Base-by-base conservation (phyloP, 768 basidiomycete species). In the Rhizopogon salebrosus region DNA sequence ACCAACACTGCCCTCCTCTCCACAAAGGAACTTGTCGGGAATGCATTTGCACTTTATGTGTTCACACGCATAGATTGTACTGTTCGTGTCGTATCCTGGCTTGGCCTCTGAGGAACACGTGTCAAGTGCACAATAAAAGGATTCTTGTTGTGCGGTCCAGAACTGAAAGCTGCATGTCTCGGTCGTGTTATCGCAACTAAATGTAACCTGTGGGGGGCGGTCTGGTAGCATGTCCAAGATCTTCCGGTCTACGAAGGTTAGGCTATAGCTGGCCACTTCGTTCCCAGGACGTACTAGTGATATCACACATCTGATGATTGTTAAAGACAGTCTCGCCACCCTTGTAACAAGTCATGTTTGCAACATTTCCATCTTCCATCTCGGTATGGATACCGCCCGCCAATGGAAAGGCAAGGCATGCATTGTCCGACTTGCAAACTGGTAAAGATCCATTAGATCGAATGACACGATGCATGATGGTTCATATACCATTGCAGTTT, bases 251-350 rank as follows among this genome's bases (percentile, higher is more conserved):
- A 39, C 49, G 37, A 52, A 40, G 38, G 22, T 40, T 14, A 42
- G 18, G 42, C 16, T 20, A 26, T 16, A 14, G 36, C 3, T 36
- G 29, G 14, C 20, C 22, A 31, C 31, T 23, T 5, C 14, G 35
- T 34, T 34, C 31, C 22, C 14, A 37, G 22, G 7, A 76, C 91
- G 60, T 64, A 95, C 94, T 98, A 10, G 97, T 99, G 31, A 99
- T 95, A 66, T 98, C 83, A 71, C 97, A 99, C 85, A 97, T 92
- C 68, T 99, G 95, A 69, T 94, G 92, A 59, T 97, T 94, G 66
- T 83, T 87, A 68, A 91, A 89, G n/a, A 99, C 89, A 0, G 92
- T 95, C 65, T 89, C 80, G 22, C 97, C 97, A 38, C 90, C 91
- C 51, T 78, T 89, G 77, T 97, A 95, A 66, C 97, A 98, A 1